Percentiles rank a stretch among this genome's conserved stretches.
Evolutionary conservation across 495 filamentous ascomycete genomes (phyloP).

Genomic region (Penicillium cinerascens): DNA sequence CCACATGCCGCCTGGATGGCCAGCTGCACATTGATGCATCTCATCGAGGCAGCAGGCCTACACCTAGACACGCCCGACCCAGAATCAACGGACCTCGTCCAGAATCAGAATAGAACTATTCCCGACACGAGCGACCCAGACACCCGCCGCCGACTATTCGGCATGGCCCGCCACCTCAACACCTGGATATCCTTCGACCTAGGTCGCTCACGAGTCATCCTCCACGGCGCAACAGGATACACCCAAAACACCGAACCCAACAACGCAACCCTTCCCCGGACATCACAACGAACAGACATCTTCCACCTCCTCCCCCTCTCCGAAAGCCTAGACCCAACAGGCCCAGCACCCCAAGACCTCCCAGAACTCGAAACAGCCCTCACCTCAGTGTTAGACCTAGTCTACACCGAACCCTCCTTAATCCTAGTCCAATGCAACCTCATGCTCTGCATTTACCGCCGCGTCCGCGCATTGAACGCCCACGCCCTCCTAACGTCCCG

Average conservation of each 20-base stretch:
- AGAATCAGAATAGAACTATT: not conserved
- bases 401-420: constrained; percentile 34
- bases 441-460: constrained; percentile 51
- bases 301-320: constrained; percentile 44
- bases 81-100: constrained; percentile 12
- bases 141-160: constrained; percentile 42
- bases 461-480: constrained; percentile 43
- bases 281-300: constrained; percentile 27
- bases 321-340: constrained; percentile 44
- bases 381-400: constrained; percentile 32
- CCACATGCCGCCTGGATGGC: constrained; percentile 56
- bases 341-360: constrained; percentile 24
- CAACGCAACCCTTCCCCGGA: constrained; percentile 3
- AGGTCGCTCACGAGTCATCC: constrained; percentile 47
- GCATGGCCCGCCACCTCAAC: constrained; percentile 50
- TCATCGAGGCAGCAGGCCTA: constrained; percentile 51
- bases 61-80: constrained; percentile 40
- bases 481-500: constrained; percentile 26
- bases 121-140: constrained; percentile 29
- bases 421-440: constrained; percentile 50
- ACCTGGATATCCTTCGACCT: constrained; percentile 53
- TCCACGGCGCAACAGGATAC: constrained; percentile 34
- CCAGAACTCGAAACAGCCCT: constrained; percentile 39
- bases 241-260: constrained; percentile 21
- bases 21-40: constrained; percentile 52